Evolutionary conservation across 148 eudicot species (phyloP).

Genomic region (Rheum nobile): DNA sequence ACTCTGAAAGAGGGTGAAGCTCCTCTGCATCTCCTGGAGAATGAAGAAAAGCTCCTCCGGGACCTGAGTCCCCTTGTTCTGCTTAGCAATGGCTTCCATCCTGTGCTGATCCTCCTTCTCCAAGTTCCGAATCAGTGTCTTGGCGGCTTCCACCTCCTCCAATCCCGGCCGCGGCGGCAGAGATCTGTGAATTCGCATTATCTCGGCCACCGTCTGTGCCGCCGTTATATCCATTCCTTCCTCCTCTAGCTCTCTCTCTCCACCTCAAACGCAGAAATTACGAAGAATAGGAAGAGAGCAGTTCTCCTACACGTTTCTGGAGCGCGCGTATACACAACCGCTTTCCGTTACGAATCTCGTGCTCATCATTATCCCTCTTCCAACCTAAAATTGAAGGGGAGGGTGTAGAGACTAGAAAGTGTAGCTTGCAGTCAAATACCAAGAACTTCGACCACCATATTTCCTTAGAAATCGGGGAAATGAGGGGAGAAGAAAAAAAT

Average conservation of each 20-base stretch:
- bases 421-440: too few relatives aligned
- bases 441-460: too few relatives aligned
- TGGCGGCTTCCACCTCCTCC: conserved; percentile 68
- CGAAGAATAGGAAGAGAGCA: background rate
- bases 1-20: conserved; percentile 35
- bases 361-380: background rate
- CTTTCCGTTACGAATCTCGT: background rate
- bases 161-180: conserved; percentile 52
- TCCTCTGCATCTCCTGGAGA: conserved; percentile 56
- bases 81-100: conserved; percentile 47
- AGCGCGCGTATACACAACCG: background rate
- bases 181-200: conserved; percentile 42
- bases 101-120: conserved; percentile 48
- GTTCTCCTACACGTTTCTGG: background rate
- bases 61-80: conserved; percentile 23
- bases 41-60: conserved; percentile 53
- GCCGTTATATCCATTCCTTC: too few relatives aligned
- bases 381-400: too few relatives aligned
- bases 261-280: background rate
- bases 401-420: too few relatives aligned
- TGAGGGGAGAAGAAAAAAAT: too few relatives aligned
- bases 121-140: conserved; percentile 34
- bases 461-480: too few relatives aligned
- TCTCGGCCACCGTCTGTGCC: conserved; percentile 52
- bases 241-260: background rate